These are phyloP conservation scores for Planoprotostelium fungivorum DNA, from an alignment of 78 protist genomes.

Conservation along the genomic window DNA sequence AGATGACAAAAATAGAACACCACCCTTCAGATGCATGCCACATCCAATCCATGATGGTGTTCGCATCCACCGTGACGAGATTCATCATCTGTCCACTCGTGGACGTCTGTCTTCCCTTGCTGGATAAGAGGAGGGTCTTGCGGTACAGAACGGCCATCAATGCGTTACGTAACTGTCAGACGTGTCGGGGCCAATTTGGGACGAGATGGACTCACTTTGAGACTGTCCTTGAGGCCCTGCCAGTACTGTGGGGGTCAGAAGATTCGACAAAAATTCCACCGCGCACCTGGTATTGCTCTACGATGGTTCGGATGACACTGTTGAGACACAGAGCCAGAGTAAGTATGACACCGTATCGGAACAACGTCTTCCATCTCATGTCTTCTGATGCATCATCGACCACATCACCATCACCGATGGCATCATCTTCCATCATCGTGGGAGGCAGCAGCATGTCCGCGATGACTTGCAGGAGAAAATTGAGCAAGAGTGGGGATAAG, in stretches of 20 bases:
- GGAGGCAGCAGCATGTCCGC: too few relatives aligned
- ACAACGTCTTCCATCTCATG: background rate
- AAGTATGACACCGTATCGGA: background rate
- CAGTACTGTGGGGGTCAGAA: too few relatives aligned
- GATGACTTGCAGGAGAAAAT: too few relatives aligned
- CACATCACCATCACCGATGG: too few relatives aligned
- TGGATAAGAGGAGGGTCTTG: background rate
- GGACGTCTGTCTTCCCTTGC: background rate
- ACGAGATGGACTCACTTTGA: background rate
- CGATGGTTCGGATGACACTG: background rate
- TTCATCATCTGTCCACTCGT: background rate
- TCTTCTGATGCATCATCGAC: background rate
- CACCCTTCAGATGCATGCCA: background rate
- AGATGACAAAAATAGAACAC: background rate
- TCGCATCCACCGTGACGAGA: background rate
- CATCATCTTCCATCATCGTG: too few relatives aligned
- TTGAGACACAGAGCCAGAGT: background rate
- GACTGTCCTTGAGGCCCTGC: background rate
- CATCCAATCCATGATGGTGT: background rate
- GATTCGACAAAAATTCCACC: too few relatives aligned
- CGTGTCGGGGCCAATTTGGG: too few relatives aligned
- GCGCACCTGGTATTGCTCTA: background rate
- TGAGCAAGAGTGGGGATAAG: background rate
- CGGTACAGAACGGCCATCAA: background rate
- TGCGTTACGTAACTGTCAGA: background rate